phyloP scores from a whole-genome alignment of 306 rosid genomes.

The Mucuna pruriens region DNA sequence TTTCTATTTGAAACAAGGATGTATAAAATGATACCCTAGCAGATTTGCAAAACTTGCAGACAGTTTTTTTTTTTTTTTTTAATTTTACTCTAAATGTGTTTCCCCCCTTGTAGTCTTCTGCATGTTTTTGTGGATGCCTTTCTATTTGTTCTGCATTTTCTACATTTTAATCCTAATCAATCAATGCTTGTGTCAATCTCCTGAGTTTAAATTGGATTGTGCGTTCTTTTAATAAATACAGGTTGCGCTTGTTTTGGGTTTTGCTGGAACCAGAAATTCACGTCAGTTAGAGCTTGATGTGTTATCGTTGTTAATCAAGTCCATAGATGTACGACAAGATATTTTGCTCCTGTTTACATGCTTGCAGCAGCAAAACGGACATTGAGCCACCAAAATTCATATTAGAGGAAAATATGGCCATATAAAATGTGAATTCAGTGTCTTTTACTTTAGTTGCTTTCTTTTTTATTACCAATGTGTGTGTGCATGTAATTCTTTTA shows the following conservation, averaged over 20 bases:
- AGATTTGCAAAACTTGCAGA: constrained; percentile 8
- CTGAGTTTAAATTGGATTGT: constrained; percentile 11
- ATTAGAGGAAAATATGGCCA: background rate
- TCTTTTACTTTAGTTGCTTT: background rate
- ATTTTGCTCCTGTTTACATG: background rate
- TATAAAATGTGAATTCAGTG: constrained; percentile 20
- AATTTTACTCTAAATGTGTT: background rate
- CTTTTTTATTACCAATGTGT: background rate
- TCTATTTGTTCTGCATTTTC: background rate
- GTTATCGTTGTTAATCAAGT: background rate
- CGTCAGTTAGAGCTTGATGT: background rate
- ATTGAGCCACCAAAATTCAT: background rate
- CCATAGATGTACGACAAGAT: background rate
- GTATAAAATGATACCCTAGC: background rate
- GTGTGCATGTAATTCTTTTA: background rate
- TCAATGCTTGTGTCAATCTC: background rate
- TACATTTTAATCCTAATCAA: background rate
- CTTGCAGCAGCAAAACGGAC: background rate
- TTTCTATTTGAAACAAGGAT: constrained; percentile 18
- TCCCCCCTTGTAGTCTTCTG: background rate
- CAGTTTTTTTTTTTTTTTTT: background rate
- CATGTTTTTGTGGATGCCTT: background rate
- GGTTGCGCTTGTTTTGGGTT: constrained; percentile 15
- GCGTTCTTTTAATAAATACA: constrained; percentile 13
- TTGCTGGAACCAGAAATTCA: background rate